Evolutionary conservation across 1,139 yeast genomes (phyloP).

Genomic region (Magnusiomyces tetraspermus): DNA sequence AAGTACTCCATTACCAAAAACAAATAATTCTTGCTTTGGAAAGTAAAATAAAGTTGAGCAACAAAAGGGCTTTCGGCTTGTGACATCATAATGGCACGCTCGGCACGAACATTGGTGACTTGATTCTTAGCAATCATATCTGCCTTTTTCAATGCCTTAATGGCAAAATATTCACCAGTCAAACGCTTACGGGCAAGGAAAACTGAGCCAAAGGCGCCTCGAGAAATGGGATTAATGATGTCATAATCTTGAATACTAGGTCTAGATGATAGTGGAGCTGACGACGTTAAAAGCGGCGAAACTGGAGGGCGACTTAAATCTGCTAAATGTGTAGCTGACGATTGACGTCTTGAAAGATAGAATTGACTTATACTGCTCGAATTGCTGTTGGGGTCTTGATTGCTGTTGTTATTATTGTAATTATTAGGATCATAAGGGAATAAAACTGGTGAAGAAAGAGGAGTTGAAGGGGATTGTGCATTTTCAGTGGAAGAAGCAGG

Average conservation of each 20-base stretch:
- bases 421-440: conserved; percentile 21
- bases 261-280: conserved; percentile 36
- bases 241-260: conserved; percentile 86
- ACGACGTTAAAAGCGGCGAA: conserved; percentile 71
- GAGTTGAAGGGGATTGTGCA: conserved; percentile 23
- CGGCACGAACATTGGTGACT: conserved; percentile 87
- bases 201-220: conserved; percentile 97
- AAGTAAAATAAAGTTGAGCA: conserved; percentile 79
- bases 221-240: conserved; percentile 83
- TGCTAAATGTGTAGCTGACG: conserved; percentile 20
- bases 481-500: conserved; percentile 9
- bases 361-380: conserved; percentile 14
- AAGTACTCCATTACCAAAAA: conserved; percentile 94
- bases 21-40: conserved; percentile 79
- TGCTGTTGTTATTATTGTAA: too few relatives aligned
- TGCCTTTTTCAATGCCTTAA: conserved; percentile 83
- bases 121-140: conserved; percentile 98
- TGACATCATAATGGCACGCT: conserved; percentile 94
- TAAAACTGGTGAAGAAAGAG: conserved; percentile 26
- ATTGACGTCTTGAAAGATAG: conserved; percentile 21
- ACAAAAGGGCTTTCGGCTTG: conserved; percentile 92
- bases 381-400: neutral
- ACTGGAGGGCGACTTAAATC: conserved; percentile 39
- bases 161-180: conserved; percentile 94
- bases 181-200: conserved; percentile 70